phyloP scores from a whole-genome alignment of 1,139 yeast species.

The Trichomonascaceae sp. region DNA sequence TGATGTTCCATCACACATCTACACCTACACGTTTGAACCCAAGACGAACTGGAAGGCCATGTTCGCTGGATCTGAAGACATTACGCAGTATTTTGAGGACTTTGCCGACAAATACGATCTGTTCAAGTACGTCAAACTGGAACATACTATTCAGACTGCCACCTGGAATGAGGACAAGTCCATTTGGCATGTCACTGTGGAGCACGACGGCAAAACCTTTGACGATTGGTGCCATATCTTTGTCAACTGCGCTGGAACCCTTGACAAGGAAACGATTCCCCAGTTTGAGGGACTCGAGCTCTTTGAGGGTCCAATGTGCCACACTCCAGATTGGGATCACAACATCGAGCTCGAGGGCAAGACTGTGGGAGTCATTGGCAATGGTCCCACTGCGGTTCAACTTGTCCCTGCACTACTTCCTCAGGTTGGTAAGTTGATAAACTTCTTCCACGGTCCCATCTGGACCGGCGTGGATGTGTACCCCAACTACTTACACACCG shows the following conservation, averaged over 20 bases:
- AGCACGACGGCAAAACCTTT: slow-evolving; percentile 2
- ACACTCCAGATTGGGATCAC: slow-evolving; percentile 34
- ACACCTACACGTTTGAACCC: slow-evolving; percentile 17
- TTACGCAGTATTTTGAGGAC: slow-evolving; percentile 13
- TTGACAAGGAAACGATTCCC: slow-evolving; percentile 8
- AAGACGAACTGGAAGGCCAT: slow-evolving; percentile 18
- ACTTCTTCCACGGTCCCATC: slow-evolving; percentile 15
- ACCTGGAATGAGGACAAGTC: slow-evolving; percentile 12
- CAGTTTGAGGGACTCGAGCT: slow-evolving; percentile 15
- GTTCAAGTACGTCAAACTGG: slow-evolving; percentile 7
- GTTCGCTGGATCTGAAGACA: slow-evolving; percentile 16
- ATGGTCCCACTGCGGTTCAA: slow-evolving; percentile 34
- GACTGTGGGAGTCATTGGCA: slow-evolving; percentile 31
- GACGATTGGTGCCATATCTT: slow-evolving; percentile 6
- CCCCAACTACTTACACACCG: slow-evolving; percentile 2
- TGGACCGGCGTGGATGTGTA: too few species aligned
- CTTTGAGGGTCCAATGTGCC: slow-evolving; percentile 35
- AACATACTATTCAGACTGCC: slow-evolving; percentile 10
- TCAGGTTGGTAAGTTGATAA: slow-evolving; percentile 10
- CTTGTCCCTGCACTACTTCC: slow-evolving; percentile 22
- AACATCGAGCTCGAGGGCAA: slow-evolving; percentile 24
- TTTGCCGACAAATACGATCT: slow-evolving; percentile 11
- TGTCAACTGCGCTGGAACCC: slow-evolving; percentile 8
- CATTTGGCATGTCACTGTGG: slow-evolving; percentile 9
- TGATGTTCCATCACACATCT: slow-evolving; percentile 18